A percentile compares a stretch with the other conserved stretches of the same genome.
phyloP scores from a whole-genome alignment of 305 asterid genomes.

The Rubia occidens region DNA sequence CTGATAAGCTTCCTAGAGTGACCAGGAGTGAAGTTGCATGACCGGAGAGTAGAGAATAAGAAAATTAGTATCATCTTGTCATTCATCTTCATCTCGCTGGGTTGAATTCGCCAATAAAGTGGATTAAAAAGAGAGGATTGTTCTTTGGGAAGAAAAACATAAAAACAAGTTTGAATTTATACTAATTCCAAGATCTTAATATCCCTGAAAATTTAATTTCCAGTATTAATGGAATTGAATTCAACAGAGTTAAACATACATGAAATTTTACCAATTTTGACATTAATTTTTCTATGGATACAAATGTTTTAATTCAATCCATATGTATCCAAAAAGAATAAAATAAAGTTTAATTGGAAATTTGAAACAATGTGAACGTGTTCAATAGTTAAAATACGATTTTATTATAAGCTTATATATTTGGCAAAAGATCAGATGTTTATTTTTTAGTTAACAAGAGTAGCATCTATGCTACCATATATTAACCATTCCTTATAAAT shows the following conservation, averaged over 20 bases:
- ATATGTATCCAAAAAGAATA: background rate
- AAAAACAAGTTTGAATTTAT: background rate
- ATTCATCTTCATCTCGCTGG: background rate
- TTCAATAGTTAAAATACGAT: no score
- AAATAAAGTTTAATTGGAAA: background rate
- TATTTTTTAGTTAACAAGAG: no score
- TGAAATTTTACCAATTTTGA: background rate
- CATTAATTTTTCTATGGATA: background rate
- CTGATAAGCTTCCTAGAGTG: background rate
- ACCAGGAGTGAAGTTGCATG: background rate
- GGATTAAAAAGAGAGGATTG: background rate
- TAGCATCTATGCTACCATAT: no score
- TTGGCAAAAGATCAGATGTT: no score
- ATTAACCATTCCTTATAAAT: no score
- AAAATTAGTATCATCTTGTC: background rate
- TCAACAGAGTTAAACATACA: background rate
- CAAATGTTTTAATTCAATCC: background rate
- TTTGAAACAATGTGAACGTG: no score
- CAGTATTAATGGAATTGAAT: background rate
- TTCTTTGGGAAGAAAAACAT: background rate
- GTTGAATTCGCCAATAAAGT: no score
- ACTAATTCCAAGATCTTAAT: background rate
- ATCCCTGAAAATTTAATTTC: background rate
- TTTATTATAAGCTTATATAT: no score
- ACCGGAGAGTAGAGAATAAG: no score